These are phyloP conservation scores for Solidago caesia DNA, from an alignment of 129 eudicot genomes.

Conservation along the genomic window DNA sequence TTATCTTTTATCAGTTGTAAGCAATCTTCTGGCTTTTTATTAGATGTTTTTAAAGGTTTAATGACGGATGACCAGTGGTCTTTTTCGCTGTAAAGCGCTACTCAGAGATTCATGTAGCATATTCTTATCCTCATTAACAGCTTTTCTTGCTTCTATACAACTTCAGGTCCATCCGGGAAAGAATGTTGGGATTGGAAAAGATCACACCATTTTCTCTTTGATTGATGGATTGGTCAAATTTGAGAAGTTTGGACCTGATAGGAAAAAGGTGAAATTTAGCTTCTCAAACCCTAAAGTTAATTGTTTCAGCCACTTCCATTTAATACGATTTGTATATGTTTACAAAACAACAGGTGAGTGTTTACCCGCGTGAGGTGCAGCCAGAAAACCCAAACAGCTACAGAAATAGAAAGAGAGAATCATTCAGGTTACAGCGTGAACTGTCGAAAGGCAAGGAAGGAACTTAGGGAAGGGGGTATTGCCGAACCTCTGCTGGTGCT, in stretches of 20 bases:
- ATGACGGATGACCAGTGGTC: background rate
- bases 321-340: background rate
- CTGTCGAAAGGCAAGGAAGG: constrained; percentile 82
- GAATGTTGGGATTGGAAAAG: constrained; percentile 91
- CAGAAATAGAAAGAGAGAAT: constrained; percentile 71
- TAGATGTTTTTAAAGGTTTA: background rate
- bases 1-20: background rate
- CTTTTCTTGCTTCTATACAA: constrained; percentile 8
- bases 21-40: constrained; percentile 2
- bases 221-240: constrained; percentile 93
- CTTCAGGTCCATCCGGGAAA: constrained; percentile 94
- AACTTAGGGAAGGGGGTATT: constrained; percentile 44
- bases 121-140: background rate
- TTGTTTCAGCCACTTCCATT: constrained; percentile 1
- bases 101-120: background rate
- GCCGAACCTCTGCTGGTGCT: constrained; percentile 56
- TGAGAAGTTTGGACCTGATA: constrained; percentile 92
- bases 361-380: constrained; percentile 68
- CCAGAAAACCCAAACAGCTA: constrained; percentile 97
- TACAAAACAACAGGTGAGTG: constrained; percentile 67
- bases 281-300: constrained; percentile 1
- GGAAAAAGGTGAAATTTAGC: constrained; percentile 56
- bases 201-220: constrained; percentile 83
- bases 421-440: constrained; percentile 85
- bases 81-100: background rate